Conservation (phyloP, 2,329 filamentous ascomycete genomes). For the Aureobasidium lini region DNA sequence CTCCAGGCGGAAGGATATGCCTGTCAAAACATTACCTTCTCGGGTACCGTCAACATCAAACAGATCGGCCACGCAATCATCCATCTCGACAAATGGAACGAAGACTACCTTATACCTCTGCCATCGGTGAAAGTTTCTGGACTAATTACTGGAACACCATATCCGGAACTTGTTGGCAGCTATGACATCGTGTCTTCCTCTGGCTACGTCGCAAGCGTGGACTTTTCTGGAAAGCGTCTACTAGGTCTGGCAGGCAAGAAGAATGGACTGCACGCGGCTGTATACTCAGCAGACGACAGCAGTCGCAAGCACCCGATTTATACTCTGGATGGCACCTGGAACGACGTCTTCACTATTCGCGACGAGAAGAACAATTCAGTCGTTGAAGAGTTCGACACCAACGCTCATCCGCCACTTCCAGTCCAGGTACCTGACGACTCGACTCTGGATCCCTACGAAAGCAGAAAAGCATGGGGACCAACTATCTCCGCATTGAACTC, state of each 20-base stretch:
- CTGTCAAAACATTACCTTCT: conserved; percentile 41
- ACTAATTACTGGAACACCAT: conserved; percentile 35
- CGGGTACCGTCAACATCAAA: conserved; percentile 37
- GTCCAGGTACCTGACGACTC: conserved; percentile 18
- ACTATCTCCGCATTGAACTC: conserved; percentile 32
- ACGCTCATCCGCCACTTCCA: conserved; percentile 20
- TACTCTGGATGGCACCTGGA: conserved; percentile 36
- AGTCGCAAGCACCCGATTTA: conserved; percentile 29
- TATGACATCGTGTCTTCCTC: conserved; percentile 36
- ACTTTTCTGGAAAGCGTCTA: conserved; percentile 37
- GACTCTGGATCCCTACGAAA: conserved; percentile 40
- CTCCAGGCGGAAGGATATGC: conserved; percentile 36
- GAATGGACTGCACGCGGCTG: conserved; percentile 34
- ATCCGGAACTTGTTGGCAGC: conserved; percentile 36
- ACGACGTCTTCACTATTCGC: conserved; percentile 31
- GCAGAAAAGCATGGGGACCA: conserved; percentile 35
- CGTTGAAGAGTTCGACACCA: conserved; percentile 32
- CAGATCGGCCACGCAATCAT: conserved; percentile 40
- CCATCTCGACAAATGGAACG: conserved; percentile 36
- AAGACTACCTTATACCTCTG: conserved; percentile 39
- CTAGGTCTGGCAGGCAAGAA: conserved; percentile 34
- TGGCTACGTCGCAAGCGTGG: conserved; percentile 35
- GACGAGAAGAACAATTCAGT: conserved; percentile 27
- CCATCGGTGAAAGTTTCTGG: conserved; percentile 41
- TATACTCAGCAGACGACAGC: conserved; percentile 27